Evolutionary conservation across 2,329 filamentous ascomycete species (phyloP).

Genomic region (Cladosporium sp.): DNA sequence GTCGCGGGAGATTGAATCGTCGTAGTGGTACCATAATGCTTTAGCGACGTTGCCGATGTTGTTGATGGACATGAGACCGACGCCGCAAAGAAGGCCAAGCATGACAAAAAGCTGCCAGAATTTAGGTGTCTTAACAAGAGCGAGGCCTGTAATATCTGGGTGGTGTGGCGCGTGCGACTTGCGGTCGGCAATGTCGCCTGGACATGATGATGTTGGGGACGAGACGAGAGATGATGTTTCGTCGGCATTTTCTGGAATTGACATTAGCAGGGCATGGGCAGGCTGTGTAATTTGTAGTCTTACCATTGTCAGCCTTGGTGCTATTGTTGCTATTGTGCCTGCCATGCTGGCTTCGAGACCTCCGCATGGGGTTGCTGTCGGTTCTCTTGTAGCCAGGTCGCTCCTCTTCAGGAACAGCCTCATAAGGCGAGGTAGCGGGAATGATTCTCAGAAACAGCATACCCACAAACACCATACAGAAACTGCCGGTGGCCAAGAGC

Average conservation of each 20-base stretch:
- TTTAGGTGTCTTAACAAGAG: slow-evolving; percentile 69
- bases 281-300: slow-evolving; percentile 36
- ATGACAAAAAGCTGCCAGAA: slow-evolving; percentile 92
- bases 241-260: slow-evolving; percentile 52
- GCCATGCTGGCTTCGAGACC: slow-evolving; percentile 45
- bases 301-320: slow-evolving; percentile 62
- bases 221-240: slow-evolving; percentile 84
- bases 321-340: slow-evolving; percentile 10
- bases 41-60: slow-evolving; percentile 90
- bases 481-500: slow-evolving; percentile 78
- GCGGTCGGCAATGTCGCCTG: slow-evolving; percentile 55
- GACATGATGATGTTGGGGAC: slow-evolving; percentile 50
- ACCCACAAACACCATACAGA: slow-evolving; percentile 70
- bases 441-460: slow-evolving; percentile 75
- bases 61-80: slow-evolving; percentile 98
- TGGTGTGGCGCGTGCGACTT: slow-evolving; percentile 65
- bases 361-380: slow-evolving; percentile 49
- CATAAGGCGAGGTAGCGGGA: slow-evolving; percentile 57
- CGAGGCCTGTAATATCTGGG: slow-evolving; percentile 87
- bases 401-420: slow-evolving; percentile 54
- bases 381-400: slow-evolving; percentile 28
- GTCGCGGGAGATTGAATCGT: slow-evolving; percentile 68
- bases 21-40: slow-evolving; percentile 85
- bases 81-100: slow-evolving; percentile 87
- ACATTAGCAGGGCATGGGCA: background rate